Conservation (phyloP, 208 protist genomes). For the Vickermania ingenoplastis region DNA sequence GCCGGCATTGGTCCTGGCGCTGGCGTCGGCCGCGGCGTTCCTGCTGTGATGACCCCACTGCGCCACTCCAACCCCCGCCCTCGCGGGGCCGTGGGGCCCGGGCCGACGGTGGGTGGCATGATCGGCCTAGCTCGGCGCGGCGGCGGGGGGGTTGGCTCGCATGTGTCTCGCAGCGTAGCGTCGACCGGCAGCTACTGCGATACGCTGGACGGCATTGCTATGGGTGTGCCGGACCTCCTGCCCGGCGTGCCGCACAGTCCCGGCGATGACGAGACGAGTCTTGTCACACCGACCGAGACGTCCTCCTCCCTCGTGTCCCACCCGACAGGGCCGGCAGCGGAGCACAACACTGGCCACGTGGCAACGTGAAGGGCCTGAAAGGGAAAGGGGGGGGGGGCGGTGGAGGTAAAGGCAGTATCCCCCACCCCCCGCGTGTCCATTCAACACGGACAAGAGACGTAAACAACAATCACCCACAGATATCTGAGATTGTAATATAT, state of each 20-base stretch:
- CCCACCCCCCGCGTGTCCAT: no score
- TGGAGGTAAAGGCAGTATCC: no score
- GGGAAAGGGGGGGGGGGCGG: no score
- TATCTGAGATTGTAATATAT: no score
- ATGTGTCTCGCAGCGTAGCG: not conserved
- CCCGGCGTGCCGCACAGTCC: not conserved
- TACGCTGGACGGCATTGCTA: not conserved
- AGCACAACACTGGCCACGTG: not conserved
- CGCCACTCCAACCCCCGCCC: not conserved
- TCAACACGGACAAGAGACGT: no score
- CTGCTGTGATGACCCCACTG: no score
- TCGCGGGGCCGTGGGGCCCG: no score
- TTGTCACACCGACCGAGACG: not conserved
- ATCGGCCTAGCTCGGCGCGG: no score
- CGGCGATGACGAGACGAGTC: not conserved
- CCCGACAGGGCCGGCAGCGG: not conserved
- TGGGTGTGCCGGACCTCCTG: not conserved
- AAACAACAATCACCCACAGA: no score
- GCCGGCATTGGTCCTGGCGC: not conserved
- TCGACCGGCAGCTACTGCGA: not conserved
- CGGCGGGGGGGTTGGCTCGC: not conserved
- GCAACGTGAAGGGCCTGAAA: no score
- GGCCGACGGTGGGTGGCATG: not conserved
- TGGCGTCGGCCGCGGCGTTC: not conserved
- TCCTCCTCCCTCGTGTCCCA: not conserved